phyloP scores from a whole-genome alignment of 306 rosid species.

The Corylus avellana region DNA sequence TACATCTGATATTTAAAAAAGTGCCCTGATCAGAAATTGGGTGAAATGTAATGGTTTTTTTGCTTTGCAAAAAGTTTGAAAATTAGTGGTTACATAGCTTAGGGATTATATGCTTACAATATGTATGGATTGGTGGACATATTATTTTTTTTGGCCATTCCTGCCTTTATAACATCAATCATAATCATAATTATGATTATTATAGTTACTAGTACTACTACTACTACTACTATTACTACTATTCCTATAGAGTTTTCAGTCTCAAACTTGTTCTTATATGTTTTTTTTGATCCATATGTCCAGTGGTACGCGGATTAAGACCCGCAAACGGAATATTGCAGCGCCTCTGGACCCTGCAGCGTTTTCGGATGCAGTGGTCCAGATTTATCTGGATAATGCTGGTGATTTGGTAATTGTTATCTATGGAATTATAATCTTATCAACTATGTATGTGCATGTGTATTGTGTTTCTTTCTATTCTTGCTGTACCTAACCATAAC shows the following conservation, averaged over 20 bases:
- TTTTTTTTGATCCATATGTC: slow-evolving; percentile 12
- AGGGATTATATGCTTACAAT: not conserved
- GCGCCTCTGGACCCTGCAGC: slow-evolving; percentile 99
- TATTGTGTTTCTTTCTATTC: not conserved
- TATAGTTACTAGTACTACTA: not conserved
- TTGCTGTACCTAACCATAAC: slow-evolving; percentile 17
- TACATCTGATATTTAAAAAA: not conserved
- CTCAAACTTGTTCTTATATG: not conserved
- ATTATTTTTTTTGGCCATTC: not conserved
- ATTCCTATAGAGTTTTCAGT: not conserved
- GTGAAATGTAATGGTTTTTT: not conserved
- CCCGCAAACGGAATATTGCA: slow-evolving; percentile 99
- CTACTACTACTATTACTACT: not conserved
- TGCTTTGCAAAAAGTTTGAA: not conserved
- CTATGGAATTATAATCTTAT: slow-evolving; percentile 6
- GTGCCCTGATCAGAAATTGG: not conserved
- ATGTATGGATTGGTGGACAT: not conserved
- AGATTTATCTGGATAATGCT: slow-evolving; percentile 99
- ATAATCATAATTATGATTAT: not conserved
- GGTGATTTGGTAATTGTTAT: slow-evolving; percentile 88
- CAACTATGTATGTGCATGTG: not conserved
- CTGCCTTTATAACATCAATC: not conserved
- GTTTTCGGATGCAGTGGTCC: slow-evolving; percentile 99
- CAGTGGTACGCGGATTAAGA: slow-evolving; percentile 99
- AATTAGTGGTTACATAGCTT: not conserved